phyloP scores from a whole-genome alignment of 2,329 filamentous ascomycete genomes.

The Fusarium sacchari region DNA sequence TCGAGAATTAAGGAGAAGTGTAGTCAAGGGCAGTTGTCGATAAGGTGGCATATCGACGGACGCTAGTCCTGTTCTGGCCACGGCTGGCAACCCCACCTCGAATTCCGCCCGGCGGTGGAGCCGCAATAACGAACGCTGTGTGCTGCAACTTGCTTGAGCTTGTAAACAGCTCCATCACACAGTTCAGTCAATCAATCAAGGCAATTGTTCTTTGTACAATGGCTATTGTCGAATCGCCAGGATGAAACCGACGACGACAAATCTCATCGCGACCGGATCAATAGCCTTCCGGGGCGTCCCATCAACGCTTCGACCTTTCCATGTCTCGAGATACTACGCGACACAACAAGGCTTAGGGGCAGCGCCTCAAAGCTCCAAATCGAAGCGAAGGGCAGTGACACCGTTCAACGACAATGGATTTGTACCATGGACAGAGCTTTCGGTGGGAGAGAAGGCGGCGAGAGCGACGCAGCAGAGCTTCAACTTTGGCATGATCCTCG shows the following conservation, averaged over 20 bases:
- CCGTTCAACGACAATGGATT: conserved; percentile 87
- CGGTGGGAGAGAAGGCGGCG: conserved; percentile 78
- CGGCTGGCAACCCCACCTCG: conserved; percentile 42
- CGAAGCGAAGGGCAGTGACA: conserved; percentile 77
- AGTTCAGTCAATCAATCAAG: neutral
- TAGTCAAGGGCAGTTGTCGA: conserved; percentile 46
- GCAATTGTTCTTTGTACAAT: conserved; percentile 45
- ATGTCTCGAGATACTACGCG: conserved; percentile 64
- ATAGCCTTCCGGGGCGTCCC: conserved; percentile 42
- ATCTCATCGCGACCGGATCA: conserved; percentile 51
- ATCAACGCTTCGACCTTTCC: conserved; percentile 49
- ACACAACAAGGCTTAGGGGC: conserved; percentile 62
- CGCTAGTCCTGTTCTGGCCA: conserved; percentile 50
- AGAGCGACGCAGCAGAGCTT: conserved; percentile 90
- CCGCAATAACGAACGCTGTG: conserved; percentile 21
- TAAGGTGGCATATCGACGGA: conserved; percentile 55
- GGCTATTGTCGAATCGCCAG: conserved; percentile 51
- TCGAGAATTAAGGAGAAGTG: conserved; percentile 47
- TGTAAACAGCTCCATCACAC: neutral
- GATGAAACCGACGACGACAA: conserved; percentile 57
- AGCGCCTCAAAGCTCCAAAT: conserved; percentile 56
- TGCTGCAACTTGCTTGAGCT: conserved; percentile 3
- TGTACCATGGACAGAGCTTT: conserved; percentile 83
- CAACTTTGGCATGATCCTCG: conserved; percentile 82
- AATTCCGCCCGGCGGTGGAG: conserved; percentile 53